These are phyloP conservation scores for Tuber magnatum DNA, from an alignment of 495 filamentous ascomycete genomes.

Conservation along the genomic window DNA sequence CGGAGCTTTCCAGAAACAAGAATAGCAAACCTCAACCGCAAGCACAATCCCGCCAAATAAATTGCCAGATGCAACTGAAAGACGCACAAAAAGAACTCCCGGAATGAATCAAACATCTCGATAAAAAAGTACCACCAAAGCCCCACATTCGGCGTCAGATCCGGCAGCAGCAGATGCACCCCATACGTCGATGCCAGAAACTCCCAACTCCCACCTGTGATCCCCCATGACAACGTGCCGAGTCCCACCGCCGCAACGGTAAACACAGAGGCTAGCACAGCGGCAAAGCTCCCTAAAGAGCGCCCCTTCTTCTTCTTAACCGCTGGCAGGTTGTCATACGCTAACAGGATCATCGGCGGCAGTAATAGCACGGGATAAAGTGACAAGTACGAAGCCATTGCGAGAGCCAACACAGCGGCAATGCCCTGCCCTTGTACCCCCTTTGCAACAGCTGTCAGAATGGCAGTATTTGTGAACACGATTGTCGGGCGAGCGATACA, in stretches of 20 bases:
- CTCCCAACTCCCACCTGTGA: slow-evolving; percentile 72
- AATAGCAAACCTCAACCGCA: slow-evolving; percentile 55
- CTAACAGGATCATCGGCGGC: slow-evolving; percentile 71
- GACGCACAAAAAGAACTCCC: slow-evolving; percentile 91
- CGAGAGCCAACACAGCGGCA: slow-evolving; percentile 75
- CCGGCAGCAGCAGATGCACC: slow-evolving; percentile 80
- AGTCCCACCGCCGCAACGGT: slow-evolving; percentile 50
- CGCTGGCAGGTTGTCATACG: slow-evolving; percentile 54
- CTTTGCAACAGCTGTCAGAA: slow-evolving; percentile 74
- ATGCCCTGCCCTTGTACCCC: slow-evolving; percentile 67
- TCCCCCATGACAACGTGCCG: slow-evolving; percentile 61
- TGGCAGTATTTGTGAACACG: slow-evolving; percentile 82
- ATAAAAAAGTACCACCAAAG: slow-evolving; percentile 99
- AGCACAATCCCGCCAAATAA: slow-evolving; percentile 76
- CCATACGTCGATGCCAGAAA: slow-evolving; percentile 87
- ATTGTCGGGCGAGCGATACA: slow-evolving; percentile 88
- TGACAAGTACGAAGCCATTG: slow-evolving; percentile 81
- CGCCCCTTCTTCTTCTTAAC: slow-evolving; percentile 9
- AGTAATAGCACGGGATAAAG: slow-evolving; percentile 84
- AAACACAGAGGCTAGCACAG: slow-evolving; percentile 48
- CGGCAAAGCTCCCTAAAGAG: slow-evolving; percentile 45
- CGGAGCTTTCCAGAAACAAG: not conserved
- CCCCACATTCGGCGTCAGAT: slow-evolving; percentile 89
- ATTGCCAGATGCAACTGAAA: slow-evolving; percentile 92
- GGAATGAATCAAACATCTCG: slow-evolving; percentile 98